Percentiles rank a stretch among this genome's conserved stretches.
These are phyloP conservation scores for Capsicum rhomboideum DNA, from an alignment of 257 asterid species.

Conservation along the genomic window DNA sequence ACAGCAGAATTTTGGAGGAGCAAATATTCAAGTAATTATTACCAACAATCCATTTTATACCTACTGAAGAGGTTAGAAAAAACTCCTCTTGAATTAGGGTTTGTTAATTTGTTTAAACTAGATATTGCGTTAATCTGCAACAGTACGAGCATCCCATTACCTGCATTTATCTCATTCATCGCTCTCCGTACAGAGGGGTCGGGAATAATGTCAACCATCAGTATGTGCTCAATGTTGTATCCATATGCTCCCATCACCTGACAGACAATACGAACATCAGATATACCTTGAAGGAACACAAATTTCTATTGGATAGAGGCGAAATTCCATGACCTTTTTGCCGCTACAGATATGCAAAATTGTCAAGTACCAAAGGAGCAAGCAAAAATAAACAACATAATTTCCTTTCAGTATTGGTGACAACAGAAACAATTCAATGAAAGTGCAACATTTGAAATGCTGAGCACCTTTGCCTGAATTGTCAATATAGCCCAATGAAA, in stretches of 20 bases:
- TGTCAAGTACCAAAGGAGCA: not conserved
- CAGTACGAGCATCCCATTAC: constrained; percentile 19
- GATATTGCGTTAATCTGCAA: not conserved
- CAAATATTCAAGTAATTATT: not conserved
- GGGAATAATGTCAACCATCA: constrained; percentile 95
- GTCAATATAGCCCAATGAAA: not conserved
- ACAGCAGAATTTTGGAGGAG: not conserved
- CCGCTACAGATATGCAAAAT: not conserved
- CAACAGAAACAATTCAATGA: not conserved
- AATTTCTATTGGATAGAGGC: not conserved
- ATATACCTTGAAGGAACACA: not conserved
- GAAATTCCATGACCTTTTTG: not conserved
- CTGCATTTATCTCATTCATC: constrained; percentile 98
- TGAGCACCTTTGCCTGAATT: not conserved
- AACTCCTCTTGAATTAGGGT: not conserved
- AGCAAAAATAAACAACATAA: not conserved
- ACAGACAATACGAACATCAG: not conserved
- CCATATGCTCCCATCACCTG: constrained; percentile 99
- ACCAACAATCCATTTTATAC: not conserved
- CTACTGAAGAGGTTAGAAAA: not conserved
- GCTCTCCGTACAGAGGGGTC: constrained; percentile 86
- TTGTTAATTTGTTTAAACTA: not conserved
- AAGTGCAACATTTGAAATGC: not conserved
- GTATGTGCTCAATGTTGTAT: constrained; percentile 83
- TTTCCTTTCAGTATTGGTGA: not conserved